Evolutionary conservation across 2,329 filamentous ascomycete genomes (phyloP), one percentile per base, ranked within the genome.

Genomic region (Mycosphaerella sp.): DNA sequence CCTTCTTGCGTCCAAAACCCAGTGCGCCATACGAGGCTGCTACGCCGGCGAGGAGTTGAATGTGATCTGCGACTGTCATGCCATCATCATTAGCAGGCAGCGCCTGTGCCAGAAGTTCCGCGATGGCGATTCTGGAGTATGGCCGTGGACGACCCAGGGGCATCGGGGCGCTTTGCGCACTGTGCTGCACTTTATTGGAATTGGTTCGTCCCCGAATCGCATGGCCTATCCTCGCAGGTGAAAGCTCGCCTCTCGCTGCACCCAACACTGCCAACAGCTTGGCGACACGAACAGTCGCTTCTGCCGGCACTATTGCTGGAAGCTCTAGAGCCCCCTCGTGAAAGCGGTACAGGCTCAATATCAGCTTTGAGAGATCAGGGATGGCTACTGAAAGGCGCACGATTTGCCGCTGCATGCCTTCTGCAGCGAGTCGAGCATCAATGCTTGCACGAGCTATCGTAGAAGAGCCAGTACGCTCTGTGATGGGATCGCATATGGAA

Each of bases 1-100:
- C 89, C 69, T 94, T 95, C 71, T 96, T 97, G 51, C 93, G 80
- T 53, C 89, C 82, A 54, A 91, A 80, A 1, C 87, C 88, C 6
- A 98, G 71, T 5, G 81, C 76, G 0, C 88, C 86, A 8, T 96
- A 74, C n/a, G 94, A 82, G n/a, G 86, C 83, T 6, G 89, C 85
- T 58, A 97, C 89, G 10, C 89, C 91, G 59, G 89, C 85, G 13
- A 96, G 75, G 32, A 96, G 84, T 8, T 86, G 81, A 9, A 87
- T 82, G 17, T 63, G 64, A 36, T 70, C 65, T 14, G 67, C 65
- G 14, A 69, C 65, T 5, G 70, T 14, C 69, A 74, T 35, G 4
- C 43, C 50, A 17, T 65, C 62, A 13, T 61, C 57, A 12, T 54
- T 49, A 6, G 42, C 37, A 9, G 62, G 64, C 21, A 60, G 41